Evolutionary conservation across 257 asterid genomes (phyloP).

Genomic region (Solanum sitiens): DNA sequence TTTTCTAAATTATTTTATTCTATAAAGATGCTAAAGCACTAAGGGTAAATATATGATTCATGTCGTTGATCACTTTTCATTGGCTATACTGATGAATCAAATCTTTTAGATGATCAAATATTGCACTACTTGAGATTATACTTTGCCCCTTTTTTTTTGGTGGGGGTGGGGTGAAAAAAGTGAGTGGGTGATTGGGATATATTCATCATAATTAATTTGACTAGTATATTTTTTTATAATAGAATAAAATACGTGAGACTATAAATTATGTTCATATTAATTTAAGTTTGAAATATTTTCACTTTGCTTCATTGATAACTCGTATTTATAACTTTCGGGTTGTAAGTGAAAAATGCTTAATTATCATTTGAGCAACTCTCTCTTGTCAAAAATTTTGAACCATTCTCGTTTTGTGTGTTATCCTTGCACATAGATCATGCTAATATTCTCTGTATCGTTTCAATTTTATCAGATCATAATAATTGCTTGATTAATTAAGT

Average conservation of each 20-base stretch:
- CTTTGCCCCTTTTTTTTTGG: not conserved
- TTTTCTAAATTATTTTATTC: not conserved
- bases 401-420: no score
- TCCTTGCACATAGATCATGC: no score
- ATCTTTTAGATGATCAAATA: not conserved
- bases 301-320: no score
- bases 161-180: not conserved
- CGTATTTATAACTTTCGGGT: no score
- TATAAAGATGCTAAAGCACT: not conserved
- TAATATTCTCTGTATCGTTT: no score
- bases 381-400: no score
- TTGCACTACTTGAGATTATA: not conserved
- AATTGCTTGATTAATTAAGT: not conserved
- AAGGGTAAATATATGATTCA: not conserved
- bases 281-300: no score
- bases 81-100: not conserved
- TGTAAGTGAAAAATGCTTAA: no score
- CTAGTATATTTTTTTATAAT: no score
- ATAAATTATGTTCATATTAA: no score
- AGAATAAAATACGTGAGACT: no score
- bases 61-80: not conserved
- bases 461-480: no score
- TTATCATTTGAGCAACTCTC: fast-evolving
- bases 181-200: not conserved
- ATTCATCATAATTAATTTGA: not conserved